Evolutionary conservation across 345 rosid genomes (phyloP), one percentile per base, ranked within the genome.

Genomic region (Euphorbia peplus): DNA sequence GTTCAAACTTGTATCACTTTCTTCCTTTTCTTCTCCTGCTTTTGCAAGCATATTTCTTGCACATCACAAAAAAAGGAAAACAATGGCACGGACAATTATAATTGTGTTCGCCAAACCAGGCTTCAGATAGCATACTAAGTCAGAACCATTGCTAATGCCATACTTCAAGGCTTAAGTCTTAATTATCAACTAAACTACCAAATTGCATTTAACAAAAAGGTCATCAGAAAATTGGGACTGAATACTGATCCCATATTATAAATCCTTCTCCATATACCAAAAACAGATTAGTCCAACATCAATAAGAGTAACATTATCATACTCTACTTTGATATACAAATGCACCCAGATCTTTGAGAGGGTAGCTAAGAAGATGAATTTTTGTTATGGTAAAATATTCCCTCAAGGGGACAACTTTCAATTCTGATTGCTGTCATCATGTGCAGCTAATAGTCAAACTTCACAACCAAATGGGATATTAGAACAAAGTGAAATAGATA

Each of bases 401-500:
- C n/a, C n/a, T n/a, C n/a, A n/a, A n/a, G n/a, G 21, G 3, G 53
- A 48, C 5, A 48, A 48, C 16, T 48, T 48, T n/a, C 53, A 48
- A 18, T 48, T 3, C 21, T 4, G 21, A 8, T 8, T 48, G n/a
- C 21, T 18, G 5, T 16, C 13, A 52, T 5, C 28, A 21, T 53
- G 25, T 29, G 19, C 19, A 56, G 39, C 19, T 26, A 58, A 28
- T 58, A 16, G 24, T 18, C 41, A 58, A 32, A 4, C 30, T 30
- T 3, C 18, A 30, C 8, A 58, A 59, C 21, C 25, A 59, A 59
- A n/a, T n/a, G 3, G 44, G 41, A 3, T 32, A 37, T 8, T 9
- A 32, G n/a, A 30, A 59, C 63, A 35, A 59, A 59, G 46, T 16
- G 25, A 59, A 59, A 59, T n/a, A 21, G 50, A 7, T 44, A 44